These are phyloP conservation scores for Hymenoscyphus albidus DNA, from an alignment of 2,329 filamentous ascomycete genomes.

Conservation along the genomic window DNA sequence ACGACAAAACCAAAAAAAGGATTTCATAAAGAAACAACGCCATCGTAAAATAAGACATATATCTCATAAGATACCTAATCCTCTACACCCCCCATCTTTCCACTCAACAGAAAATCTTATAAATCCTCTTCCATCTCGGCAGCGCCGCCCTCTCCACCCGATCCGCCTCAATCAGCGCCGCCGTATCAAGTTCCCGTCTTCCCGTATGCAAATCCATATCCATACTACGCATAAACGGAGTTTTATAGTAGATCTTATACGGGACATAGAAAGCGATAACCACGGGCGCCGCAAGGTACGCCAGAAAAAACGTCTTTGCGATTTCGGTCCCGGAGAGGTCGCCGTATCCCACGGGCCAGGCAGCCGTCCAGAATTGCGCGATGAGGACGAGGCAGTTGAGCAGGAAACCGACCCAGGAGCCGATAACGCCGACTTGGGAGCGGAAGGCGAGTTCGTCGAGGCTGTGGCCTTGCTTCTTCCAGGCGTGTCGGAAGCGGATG, in stretches of 20 bases:
- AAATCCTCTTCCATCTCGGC: constrained; percentile 71
- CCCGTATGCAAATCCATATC: constrained; percentile 87
- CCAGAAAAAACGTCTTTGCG: constrained; percentile 53
- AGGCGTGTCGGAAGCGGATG: constrained; percentile 63
- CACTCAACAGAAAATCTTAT: constrained; percentile 64
- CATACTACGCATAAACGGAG: constrained; percentile 58
- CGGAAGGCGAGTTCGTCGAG: constrained; percentile 64
- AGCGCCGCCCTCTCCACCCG: constrained; percentile 64
- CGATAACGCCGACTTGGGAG: constrained; percentile 55
- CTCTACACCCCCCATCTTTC: not conserved
- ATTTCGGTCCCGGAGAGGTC: constrained; percentile 26
- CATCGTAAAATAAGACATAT: not conserved
- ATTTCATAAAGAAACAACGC: not conserved
- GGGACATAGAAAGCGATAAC: constrained; percentile 46
- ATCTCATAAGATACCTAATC: not conserved
- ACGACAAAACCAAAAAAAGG: not conserved
- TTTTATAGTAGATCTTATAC: constrained; percentile 50
- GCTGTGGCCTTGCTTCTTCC: constrained; percentile 53
- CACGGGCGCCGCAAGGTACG: constrained; percentile 49
- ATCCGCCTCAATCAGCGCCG: constrained; percentile 74
- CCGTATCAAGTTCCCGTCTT: constrained; percentile 75
- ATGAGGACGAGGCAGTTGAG: constrained; percentile 46
- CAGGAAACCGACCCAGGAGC: constrained; percentile 58
- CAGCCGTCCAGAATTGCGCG: constrained; percentile 41
- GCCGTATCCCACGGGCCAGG: constrained; percentile 46